phyloP scores from a whole-genome alignment of 768 basidiomycete genomes.

The Kwoniella sp. region DNA sequence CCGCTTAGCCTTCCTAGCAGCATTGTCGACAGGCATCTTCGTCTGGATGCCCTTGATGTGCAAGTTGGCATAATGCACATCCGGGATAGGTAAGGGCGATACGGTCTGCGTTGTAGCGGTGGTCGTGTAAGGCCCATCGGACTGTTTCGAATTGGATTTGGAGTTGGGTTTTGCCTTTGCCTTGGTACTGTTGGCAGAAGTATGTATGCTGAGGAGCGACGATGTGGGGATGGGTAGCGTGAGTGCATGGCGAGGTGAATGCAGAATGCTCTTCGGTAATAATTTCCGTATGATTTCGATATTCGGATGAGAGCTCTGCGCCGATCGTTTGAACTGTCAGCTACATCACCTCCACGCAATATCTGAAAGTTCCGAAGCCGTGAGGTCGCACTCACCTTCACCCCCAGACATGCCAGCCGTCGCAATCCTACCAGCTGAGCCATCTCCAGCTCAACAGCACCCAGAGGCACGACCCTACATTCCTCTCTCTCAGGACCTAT shows the following conservation, averaged over 20 bases:
- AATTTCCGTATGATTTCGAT: constrained; percentile 24
- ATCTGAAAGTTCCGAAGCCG: no score
- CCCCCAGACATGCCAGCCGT: constrained; percentile 46
- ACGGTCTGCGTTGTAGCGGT: not conserved
- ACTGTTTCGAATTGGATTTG: not conserved
- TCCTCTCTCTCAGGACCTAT: constrained; percentile 38
- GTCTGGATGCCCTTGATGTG: constrained; percentile 49
- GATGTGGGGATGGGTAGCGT: constrained; percentile 44
- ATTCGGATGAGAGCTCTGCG: constrained; percentile 38
- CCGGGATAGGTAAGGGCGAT: constrained; percentile 11
- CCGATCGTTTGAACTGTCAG: not conserved
- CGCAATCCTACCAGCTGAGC: constrained; percentile 47
- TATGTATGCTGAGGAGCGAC: constrained; percentile 25
- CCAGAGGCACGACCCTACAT: constrained; percentile 47
- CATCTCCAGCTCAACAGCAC: constrained; percentile 47
- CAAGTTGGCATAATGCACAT: constrained; percentile 44
- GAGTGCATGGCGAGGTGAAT: constrained; percentile 44
- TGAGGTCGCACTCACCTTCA: constrained; percentile 40
- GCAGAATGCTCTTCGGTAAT: constrained; percentile 44
- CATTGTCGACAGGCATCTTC: constrained; percentile 38
- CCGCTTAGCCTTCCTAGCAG: constrained; percentile 32
- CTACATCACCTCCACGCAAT: not conserved
- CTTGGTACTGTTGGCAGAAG: not conserved
- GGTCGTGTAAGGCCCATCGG: not conserved
- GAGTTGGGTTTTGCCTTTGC: not conserved